These are phyloP conservation scores for Claviceps capensis DNA, from an alignment of 2,329 filamentous ascomycete species.

Conservation along the genomic window DNA sequence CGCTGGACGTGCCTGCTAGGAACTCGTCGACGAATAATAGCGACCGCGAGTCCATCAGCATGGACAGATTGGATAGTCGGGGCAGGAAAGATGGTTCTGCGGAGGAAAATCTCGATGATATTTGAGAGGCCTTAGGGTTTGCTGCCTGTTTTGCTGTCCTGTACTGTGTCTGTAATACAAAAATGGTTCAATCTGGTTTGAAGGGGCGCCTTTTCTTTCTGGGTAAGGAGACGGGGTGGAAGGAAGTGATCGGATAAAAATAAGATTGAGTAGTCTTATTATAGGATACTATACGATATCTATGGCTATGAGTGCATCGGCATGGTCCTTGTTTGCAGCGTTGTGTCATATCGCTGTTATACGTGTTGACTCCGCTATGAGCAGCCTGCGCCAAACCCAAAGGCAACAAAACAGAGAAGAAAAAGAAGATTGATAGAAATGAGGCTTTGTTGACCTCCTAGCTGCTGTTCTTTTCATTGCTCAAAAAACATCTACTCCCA, in stretches of 20 bases:
- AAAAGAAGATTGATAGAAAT: not conserved
- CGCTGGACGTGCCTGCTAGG: conserved; percentile 56
- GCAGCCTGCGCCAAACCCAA: not conserved
- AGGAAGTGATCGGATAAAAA: not conserved
- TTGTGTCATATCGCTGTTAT: not conserved
- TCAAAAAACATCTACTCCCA: conserved; percentile 56
- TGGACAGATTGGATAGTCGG: conserved; percentile 46
- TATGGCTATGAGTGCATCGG: not conserved
- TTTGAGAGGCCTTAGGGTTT: conserved; percentile 19
- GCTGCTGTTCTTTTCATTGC: not conserved
- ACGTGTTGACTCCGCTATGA: not conserved
- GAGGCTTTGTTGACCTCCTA: too few relatives aligned
- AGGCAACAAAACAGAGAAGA: not conserved
- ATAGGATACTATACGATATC: conserved; percentile 11
- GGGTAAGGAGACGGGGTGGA: not conserved
- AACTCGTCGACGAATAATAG: conserved; percentile 17
- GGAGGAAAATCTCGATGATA: conserved; percentile 48
- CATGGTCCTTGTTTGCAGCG: not conserved
- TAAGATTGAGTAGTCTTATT: not conserved
- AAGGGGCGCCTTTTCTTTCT: conserved; percentile 2
- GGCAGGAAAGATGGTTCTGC: conserved; percentile 34
- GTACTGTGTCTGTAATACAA: not conserved
- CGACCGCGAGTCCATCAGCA: conserved; percentile 33
- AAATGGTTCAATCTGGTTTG: not conserved
- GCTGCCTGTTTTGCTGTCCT: not conserved